phyloP scores from a whole-genome alignment of 1,284 basidiomycete species.

The Thelephora terrestris region DNA sequence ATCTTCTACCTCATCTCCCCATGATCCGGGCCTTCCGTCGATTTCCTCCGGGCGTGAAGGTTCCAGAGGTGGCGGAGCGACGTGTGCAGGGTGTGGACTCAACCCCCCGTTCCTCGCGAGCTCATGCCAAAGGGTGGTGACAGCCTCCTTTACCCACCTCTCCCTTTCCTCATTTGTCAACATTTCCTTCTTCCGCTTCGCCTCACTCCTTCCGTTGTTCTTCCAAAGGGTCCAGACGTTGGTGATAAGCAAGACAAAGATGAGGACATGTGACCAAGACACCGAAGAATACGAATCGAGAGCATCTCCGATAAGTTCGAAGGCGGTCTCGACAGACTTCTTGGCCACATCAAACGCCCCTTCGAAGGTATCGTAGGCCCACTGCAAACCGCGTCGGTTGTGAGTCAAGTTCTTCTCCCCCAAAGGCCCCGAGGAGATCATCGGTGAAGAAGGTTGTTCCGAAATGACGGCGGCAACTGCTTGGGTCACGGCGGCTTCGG shows the following conservation, averaged over 20 bases:
- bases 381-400: constrained; percentile 66
- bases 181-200: constrained; percentile 43
- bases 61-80: too few species aligned
- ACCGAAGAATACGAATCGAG: constrained; percentile 64
- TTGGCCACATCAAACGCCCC: constrained; percentile 62
- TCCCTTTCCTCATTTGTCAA: constrained; percentile 55
- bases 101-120: constrained; percentile 34
- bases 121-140: constrained; percentile 63
- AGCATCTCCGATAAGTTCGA: constrained; percentile 65
- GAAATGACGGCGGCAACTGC: constrained; percentile 10
- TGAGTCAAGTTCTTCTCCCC: constrained; percentile 57
- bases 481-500: constrained; percentile 36
- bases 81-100: background rate
- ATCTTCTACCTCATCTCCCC: too few species aligned
- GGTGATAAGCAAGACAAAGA: constrained; percentile 61
- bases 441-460: constrained; percentile 7
- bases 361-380: constrained; percentile 76
- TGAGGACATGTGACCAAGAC: constrained; percentile 63
- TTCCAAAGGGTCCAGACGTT: constrained; percentile 66
- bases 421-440: constrained; percentile 22
- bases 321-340: constrained; percentile 54
- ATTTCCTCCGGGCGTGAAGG: too few species aligned
- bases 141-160: constrained; percentile 61
- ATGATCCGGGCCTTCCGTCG: too few species aligned
- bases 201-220: constrained; percentile 45